Percentiles rank a stretch among this genome's conserved stretches.
phyloP scores from a whole-genome alignment of 2,329 filamentous ascomycete genomes.

The Gremmenia infestans region DNA sequence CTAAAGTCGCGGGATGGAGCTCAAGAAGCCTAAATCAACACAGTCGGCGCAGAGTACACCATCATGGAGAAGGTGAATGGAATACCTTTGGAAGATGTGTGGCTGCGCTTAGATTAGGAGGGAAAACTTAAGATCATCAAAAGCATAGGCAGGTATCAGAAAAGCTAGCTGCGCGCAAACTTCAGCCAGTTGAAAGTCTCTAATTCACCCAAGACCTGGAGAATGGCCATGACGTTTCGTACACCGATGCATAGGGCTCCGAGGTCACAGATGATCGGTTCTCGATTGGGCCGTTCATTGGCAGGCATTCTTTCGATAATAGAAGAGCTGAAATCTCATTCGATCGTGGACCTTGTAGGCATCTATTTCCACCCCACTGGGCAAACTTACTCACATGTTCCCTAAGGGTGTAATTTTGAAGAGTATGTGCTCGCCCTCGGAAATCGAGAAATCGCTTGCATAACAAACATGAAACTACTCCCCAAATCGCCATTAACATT shows the following conservation, averaged over 20 bases:
- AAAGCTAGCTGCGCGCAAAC: constrained; percentile 30
- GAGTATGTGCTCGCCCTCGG: constrained; percentile 1
- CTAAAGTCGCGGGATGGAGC: constrained; percentile 38
- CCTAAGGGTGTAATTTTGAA: constrained; percentile 7
- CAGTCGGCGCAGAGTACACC: constrained; percentile 34
- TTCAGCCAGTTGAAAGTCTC: constrained; percentile 22
- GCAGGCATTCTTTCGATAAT: neutral
- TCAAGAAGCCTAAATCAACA: constrained; percentile 30
- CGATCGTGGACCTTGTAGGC: constrained; percentile 11
- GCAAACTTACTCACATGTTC: neutral
- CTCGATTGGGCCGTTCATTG: neutral
- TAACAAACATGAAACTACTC: neutral
- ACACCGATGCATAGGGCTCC: neutral
- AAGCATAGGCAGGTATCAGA: constrained; percentile 31
- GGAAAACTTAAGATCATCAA: constrained; percentile 29
- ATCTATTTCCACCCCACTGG: neutral
- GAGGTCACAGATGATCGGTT: neutral
- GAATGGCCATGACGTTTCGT: neutral
- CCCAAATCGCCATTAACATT: neutral
- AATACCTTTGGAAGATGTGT: constrained; percentile 24
- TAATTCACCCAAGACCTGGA: constrained; percentile 2
- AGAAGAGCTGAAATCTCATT: neutral
- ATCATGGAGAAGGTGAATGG: constrained; percentile 35
- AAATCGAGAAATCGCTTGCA: constrained; percentile 6
- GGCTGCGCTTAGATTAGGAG: constrained; percentile 22